These are phyloP conservation scores for Colletotrichum paranaense DNA, from an alignment of 2,329 filamentous ascomycete genomes.

Conservation along the genomic window DNA sequence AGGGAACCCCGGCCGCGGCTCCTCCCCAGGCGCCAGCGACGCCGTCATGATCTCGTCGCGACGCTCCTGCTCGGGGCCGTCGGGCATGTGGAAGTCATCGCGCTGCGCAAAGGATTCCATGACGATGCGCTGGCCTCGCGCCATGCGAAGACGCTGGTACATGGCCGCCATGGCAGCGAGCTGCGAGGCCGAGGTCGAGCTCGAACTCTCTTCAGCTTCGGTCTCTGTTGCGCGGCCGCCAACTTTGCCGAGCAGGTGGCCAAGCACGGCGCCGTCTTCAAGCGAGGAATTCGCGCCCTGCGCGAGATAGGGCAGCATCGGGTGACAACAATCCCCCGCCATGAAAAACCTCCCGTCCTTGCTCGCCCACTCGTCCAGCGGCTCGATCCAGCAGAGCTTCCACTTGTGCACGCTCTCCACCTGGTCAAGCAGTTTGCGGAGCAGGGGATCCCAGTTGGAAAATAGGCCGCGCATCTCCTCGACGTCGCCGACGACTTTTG, in stretches of 20 bases:
- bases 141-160: constrained; percentile 35
- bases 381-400: constrained; percentile 55
- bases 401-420: constrained; percentile 56
- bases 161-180: constrained; percentile 29
- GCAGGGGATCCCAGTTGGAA: constrained; percentile 47
- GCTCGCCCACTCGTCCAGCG: constrained; percentile 54
- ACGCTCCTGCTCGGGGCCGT: constrained; percentile 31
- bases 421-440: constrained; percentile 47
- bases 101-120: constrained; percentile 37
- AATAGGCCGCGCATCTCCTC: constrained; percentile 50
- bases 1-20: constrained; percentile 31
- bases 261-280: constrained; percentile 36
- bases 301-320: constrained; percentile 61
- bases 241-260: constrained; percentile 33
- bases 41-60: constrained; percentile 33
- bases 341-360: constrained; percentile 51
- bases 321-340: constrained; percentile 57
- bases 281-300: constrained; percentile 49
- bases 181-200: not conserved
- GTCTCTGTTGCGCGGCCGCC: not conserved
- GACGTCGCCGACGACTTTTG: constrained; percentile 43
- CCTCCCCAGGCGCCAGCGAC: constrained; percentile 15
- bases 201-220: too few relatives aligned
- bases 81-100: constrained; percentile 35
- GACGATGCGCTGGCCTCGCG: constrained; percentile 34